Base-by-base conservation (phyloP, 1,139 yeast species). In the Kodamaea arcana region DNA sequence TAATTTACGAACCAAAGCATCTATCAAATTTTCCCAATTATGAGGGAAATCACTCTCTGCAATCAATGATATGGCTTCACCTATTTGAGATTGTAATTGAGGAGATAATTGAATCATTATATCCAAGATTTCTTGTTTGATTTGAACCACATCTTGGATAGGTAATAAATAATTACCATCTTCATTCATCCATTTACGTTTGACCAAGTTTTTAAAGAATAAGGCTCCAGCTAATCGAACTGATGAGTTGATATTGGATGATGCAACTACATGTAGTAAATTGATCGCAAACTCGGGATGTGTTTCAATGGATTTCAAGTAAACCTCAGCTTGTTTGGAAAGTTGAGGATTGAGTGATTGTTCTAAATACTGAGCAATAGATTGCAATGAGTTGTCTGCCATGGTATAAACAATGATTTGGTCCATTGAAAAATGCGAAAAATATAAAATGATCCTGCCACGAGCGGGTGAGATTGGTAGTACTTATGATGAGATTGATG, bases 1-100 rank as follows among this genome's bases (percentile, higher is more conserved):
- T 31, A 94, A 68, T 51, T 80, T 80, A 1, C 69, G 53, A 1
- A 88, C 86, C 42, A 94, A 69, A 39, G 80, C 83, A 44, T 88
- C 92, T 24, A 94, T 72, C 41, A 94, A 70, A 36, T 75, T 72
- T 3, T 78, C 76, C 99, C 99, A 94, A 37, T 79, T 69, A 32
- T 83, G 83, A 2, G 98, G 98, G 63, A 94, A 94, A 56, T 94
- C 99, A 40, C 88, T 80, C 54, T 90, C 97, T 3, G 99, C 98
- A 52, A 94, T 92, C 36, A 86, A 69, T 15, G 95, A 80, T 37
- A 92, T 82, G 3, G 96, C 81, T 57, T 94, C 98, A 37, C 97
- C 98, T 36, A 94, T 75, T 62, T 94, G 99, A 14, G 82, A 70
- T 56, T 92, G 97, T 39, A 92, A 65, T 33, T 75, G 72, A 41